phyloP scores from a whole-genome alignment of 805 yeast species.

The Metschnikowia borealis region DNA sequence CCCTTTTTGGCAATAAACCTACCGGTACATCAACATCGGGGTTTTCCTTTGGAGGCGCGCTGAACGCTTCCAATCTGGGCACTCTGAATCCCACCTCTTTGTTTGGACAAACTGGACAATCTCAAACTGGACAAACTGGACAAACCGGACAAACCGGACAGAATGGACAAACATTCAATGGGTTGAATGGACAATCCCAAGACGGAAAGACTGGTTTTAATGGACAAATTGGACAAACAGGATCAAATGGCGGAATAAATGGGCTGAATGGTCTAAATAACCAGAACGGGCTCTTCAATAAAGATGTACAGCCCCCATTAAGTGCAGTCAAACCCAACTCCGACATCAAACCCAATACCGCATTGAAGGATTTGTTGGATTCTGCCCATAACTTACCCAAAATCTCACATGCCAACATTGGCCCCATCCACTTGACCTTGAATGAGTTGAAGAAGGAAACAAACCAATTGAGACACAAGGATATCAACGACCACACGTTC shows the following conservation, averaged over 20 bases:
- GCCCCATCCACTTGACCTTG: slow-evolving; percentile 75
- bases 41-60: slow-evolving; percentile 6
- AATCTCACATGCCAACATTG: slow-evolving; percentile 56
- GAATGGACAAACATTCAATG: too few species aligned
- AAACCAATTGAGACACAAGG: slow-evolving; percentile 46
- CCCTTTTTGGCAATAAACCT: slow-evolving; percentile 12
- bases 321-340: not conserved
- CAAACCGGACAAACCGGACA: too few species aligned
- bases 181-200: not conserved
- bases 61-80: too few species aligned
- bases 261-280: too few species aligned
- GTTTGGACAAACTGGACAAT: not conserved
- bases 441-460: slow-evolving; percentile 74
- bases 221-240: not conserved
- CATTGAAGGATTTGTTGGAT: slow-evolving; percentile 70
- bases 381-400: slow-evolving; percentile 73
- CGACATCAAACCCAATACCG: slow-evolving; percentile 2
- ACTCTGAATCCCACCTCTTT: not conserved
- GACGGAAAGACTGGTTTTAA: not conserved
- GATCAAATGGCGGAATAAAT: not conserved
- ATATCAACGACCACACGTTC: slow-evolving; percentile 30
- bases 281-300: not conserved
- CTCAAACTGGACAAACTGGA: not conserved
- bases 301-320: not conserved
- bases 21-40: slow-evolving; percentile 6